Evolutionary conservation across 805 yeast genomes (phyloP).

Genomic region (Schwanniomyces yamadae): DNA sequence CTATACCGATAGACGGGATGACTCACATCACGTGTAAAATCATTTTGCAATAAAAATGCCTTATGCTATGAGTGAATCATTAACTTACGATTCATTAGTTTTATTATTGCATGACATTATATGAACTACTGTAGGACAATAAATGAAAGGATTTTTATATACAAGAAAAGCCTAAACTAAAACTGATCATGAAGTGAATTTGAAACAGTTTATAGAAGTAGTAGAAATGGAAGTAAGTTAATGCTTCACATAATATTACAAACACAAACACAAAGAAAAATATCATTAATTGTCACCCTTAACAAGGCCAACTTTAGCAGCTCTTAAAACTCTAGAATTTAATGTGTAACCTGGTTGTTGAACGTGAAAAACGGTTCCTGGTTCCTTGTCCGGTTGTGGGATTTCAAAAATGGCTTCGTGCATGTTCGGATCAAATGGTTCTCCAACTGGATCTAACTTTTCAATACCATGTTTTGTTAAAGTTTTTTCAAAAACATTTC

Average conservation of each 20-base stretch:
- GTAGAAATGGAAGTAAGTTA: background rate
- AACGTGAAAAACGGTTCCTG: slow-evolving; percentile 90
- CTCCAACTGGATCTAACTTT: slow-evolving; percentile 81
- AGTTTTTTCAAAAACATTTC: slow-evolving; percentile 81
- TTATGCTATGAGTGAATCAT: too few species aligned
- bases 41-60: too few species aligned
- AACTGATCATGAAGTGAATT: too few species aligned
- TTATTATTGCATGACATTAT: too few species aligned
- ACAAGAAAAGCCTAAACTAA: too few species aligned
- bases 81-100: too few species aligned
- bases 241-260: background rate
- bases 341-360: slow-evolving; percentile 87
- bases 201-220: background rate
- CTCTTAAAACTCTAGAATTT: slow-evolving; percentile 85
- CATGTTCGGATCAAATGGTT: slow-evolving; percentile 82
- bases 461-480: slow-evolving; percentile 74
- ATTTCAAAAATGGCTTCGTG: slow-evolving; percentile 93
- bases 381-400: slow-evolving; percentile 82
- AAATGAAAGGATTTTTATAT: too few species aligned
- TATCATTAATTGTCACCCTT: slow-evolving; percentile 30
- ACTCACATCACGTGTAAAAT: slow-evolving; percentile 9
- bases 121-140: too few species aligned
- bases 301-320: slow-evolving; percentile 95
- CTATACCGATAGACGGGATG: slow-evolving; percentile 5
- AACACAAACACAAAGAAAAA: background rate